These are phyloP conservation scores for Marasmius sp. DNA, from an alignment of 1,284 basidiomycete genomes.

Conservation along the genomic window DNA sequence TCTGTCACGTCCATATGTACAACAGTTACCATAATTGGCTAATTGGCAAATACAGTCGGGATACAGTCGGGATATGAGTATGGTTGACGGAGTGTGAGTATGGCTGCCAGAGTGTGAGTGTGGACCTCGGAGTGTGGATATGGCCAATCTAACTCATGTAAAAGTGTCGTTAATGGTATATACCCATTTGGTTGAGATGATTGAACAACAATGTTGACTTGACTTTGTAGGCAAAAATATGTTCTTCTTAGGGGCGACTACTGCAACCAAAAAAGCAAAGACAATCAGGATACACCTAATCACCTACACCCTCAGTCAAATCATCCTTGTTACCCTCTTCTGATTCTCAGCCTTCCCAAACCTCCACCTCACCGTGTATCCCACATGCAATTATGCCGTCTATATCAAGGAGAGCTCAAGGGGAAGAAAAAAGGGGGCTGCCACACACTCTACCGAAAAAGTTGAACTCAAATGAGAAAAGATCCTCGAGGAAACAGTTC, in stretches of 20 bases:
- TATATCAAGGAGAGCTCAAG: slow-evolving; percentile 67
- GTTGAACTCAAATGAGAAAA: slow-evolving; percentile 13
- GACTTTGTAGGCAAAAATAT: background rate
- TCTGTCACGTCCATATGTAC: too few species aligned
- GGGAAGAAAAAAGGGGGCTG: slow-evolving; percentile 60
- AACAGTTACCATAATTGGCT: too few species aligned
- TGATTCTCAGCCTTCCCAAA: slow-evolving; percentile 32
- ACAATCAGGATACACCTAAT: too few species aligned
- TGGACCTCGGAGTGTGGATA: too few species aligned
- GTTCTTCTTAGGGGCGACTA: background rate
- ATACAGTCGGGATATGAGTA: too few species aligned
- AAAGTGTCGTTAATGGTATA: too few species aligned
- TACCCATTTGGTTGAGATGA: background rate
- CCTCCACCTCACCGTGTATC: slow-evolving; percentile 27
- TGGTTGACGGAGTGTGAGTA: too few species aligned
- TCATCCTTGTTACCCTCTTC: slow-evolving; percentile 31
- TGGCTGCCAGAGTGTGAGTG: too few species aligned
- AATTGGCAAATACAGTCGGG: too few species aligned
- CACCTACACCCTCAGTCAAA: slow-evolving; percentile 22
- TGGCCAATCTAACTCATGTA: too few species aligned
- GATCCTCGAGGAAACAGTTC: background rate
- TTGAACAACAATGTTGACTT: background rate
- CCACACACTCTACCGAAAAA: slow-evolving; percentile 28
- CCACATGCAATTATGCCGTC: slow-evolving; percentile 63
- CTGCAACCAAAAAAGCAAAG: background rate